Evolutionary conservation across 1,284 basidiomycete species (phyloP).

Genomic region (Schizophyllum commune): DNA sequence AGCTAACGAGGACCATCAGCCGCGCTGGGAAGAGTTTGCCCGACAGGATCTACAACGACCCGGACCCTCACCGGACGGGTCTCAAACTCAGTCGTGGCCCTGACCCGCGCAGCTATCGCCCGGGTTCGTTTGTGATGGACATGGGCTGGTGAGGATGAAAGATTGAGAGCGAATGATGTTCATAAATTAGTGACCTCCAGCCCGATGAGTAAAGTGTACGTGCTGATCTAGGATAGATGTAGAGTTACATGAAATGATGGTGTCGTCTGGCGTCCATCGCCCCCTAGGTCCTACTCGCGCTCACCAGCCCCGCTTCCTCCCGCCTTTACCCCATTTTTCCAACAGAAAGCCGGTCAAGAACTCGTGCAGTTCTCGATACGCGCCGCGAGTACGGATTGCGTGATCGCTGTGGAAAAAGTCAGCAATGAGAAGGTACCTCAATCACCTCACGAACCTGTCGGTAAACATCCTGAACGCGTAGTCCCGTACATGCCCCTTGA

Average conservation of each 20-base stretch:
- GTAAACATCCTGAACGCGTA: slow-evolving; percentile 96
- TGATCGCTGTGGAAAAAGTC: slow-evolving; percentile 60
- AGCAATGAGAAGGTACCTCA: slow-evolving; percentile 10
- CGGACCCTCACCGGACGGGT: slow-evolving; percentile 19
- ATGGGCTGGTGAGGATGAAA: no score
- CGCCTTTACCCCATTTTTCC: slow-evolving; percentile 90
- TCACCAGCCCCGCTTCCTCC: slow-evolving; percentile 49
- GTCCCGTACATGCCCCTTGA: slow-evolving; percentile 62
- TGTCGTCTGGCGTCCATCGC: neutral
- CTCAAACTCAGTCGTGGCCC: slow-evolving; percentile 25
- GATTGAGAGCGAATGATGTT: neutral
- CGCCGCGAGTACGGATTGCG: slow-evolving; percentile 63
- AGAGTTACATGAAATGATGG: no score
- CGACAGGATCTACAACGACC: slow-evolving; percentile 22
- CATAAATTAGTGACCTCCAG: neutral
- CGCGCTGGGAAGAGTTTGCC: slow-evolving; percentile 28
- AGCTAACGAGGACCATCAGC: no score
- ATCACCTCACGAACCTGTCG: slow-evolving; percentile 56
- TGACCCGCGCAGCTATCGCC: slow-evolving; percentile 17
- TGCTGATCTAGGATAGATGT: neutral
- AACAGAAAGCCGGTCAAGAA: slow-evolving; percentile 79
- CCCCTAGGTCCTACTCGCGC: no score
- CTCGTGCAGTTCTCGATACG: slow-evolving; percentile 79
- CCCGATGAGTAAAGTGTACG: neutral
- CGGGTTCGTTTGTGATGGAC: neutral